Conservation (phyloP, 2,329 filamentous ascomycete genomes). For the Epichloe elymi region DNA sequence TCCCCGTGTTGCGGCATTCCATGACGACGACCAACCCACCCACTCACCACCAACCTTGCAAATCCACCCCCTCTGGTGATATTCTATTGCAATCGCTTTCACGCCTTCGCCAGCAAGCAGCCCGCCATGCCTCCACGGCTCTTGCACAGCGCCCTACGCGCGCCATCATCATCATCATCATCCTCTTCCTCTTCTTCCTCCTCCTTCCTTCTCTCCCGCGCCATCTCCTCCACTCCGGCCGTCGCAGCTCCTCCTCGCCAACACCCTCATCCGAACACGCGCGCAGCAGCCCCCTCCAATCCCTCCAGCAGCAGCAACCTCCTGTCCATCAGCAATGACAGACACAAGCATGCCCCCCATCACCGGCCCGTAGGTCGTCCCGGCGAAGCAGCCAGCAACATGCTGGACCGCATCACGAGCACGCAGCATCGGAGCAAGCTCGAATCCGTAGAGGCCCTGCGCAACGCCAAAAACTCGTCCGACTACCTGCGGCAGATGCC, state of each 20-base stretch:
- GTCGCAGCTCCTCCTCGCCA: slow-evolving; percentile 14
- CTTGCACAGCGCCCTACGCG: slow-evolving; percentile 14
- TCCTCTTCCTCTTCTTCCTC: neutral
- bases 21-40: too few relatives aligned
- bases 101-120: neutral
- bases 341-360: slow-evolving; percentile 5
- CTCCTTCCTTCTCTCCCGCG: slow-evolving; percentile 10
- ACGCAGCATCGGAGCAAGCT: slow-evolving; percentile 24
- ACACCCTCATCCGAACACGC: neutral
- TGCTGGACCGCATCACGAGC: slow-evolving; percentile 17
- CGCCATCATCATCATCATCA: slow-evolving; percentile 4
- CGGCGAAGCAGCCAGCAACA: slow-evolving; percentile 16
- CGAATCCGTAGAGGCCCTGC: slow-evolving; percentile 12
- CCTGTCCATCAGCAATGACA: slow-evolving; percentile 12
- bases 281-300: neutral
- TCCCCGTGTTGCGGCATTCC: too few relatives aligned
- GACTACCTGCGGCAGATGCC: slow-evolving; percentile 51
- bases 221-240: slow-evolving; percentile 19
- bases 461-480: slow-evolving; percentile 26
- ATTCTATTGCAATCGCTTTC: neutral
- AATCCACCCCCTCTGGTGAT: neutral
- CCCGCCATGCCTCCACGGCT: slow-evolving; percentile 28
- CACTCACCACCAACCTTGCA: too few relatives aligned
- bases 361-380: neutral
- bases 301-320: slow-evolving; percentile 8